Conservation (phyloP, 2,329 filamentous ascomycete genomes). For the Phaeophleospora eucalypticola region DNA sequence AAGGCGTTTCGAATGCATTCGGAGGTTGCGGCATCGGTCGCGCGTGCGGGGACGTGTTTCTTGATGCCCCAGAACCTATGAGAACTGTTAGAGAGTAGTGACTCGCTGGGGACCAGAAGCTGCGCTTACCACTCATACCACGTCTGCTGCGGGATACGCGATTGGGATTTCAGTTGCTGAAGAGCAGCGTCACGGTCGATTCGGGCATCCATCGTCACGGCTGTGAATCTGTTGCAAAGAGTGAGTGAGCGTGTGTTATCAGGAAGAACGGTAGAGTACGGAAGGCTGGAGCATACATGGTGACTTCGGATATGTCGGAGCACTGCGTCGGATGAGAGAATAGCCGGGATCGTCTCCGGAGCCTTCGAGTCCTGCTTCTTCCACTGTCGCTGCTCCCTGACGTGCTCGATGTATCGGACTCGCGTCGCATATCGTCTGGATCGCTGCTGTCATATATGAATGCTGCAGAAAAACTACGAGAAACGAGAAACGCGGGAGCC, state of each 20-base stretch:
- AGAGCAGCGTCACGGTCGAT: slow-evolving; percentile 21
- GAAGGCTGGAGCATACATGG: not conserved
- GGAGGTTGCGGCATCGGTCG: slow-evolving; percentile 26
- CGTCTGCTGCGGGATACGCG: slow-evolving; percentile 18
- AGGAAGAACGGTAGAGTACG: too few species aligned
- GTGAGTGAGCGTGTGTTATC: not conserved
- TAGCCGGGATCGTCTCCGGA: not conserved
- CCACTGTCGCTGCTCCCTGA: not conserved
- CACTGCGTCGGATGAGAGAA: not conserved
- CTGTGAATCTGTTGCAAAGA: not conserved
- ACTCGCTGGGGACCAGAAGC: too few species aligned
- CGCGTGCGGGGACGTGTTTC: slow-evolving; percentile 13
- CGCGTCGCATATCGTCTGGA: not conserved
- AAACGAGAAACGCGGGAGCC: not conserved
- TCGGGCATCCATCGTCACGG: slow-evolving; percentile 21
- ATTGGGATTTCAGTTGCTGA: slow-evolving; percentile 14
- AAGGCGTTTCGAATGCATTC: slow-evolving; percentile 26
- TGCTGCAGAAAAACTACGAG: not conserved
- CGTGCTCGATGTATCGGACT: not conserved
- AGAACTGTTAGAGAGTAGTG: slow-evolving; percentile 1
- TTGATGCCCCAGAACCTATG: slow-evolving; percentile 8
- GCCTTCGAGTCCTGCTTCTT: not conserved
- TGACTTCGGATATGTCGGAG: not conserved
- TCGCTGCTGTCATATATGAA: not conserved
- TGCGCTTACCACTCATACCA: slow-evolving; percentile 21